Evolutionary conservation across 75 land plant species (phyloP), one percentile per base, ranked within the genome.

Genomic region (Pinus taeda): DNA sequence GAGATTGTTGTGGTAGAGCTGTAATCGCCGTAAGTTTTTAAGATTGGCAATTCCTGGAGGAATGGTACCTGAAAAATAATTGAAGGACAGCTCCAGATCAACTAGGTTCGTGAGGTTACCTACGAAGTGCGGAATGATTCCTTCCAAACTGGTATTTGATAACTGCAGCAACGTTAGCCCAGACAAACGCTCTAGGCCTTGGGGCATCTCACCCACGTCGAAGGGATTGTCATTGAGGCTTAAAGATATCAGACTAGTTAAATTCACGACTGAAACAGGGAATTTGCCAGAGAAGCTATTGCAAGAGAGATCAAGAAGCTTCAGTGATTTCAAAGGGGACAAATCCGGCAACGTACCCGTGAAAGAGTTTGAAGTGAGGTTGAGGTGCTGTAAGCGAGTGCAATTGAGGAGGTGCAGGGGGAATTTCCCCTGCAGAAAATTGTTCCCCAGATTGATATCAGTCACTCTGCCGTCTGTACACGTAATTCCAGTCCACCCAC

Each of bases 401-500:
- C 89, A 89, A 30, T 84, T 79, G 6, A 67, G 71, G 33, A 90
- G 56, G 8, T 60, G 76, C 5, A 59, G 60, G 18, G 80, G 67
- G 22, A 92, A 53, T 3, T 36, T 30, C 1, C 94, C 94, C 21
- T 45, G 14, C 63, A 92, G 60, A 22, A 13, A 63, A 77, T 87
- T 92, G 4, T 75, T 30, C 0, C 82, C 86, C 17, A 92, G 88
- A 30, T 88, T 73, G 69, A 92, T 78, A 39, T 78, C 92, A 22
- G 78, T 57, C 4, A 91, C 84, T 22, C 45, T 20, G 37, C 82
- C 75, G 24, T 26, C 57, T 7, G 76, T 57, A 77, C 95, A 92
- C 4, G 66, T 77, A 61, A 92, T 62, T 9, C 92, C 95, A 15
- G 79, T 75, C 87, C 91, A 92, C 29, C 57, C 76, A 82, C 92